phyloP scores from a whole-genome alignment of 139 green algal species.

The Micractinium conductrix region DNA sequence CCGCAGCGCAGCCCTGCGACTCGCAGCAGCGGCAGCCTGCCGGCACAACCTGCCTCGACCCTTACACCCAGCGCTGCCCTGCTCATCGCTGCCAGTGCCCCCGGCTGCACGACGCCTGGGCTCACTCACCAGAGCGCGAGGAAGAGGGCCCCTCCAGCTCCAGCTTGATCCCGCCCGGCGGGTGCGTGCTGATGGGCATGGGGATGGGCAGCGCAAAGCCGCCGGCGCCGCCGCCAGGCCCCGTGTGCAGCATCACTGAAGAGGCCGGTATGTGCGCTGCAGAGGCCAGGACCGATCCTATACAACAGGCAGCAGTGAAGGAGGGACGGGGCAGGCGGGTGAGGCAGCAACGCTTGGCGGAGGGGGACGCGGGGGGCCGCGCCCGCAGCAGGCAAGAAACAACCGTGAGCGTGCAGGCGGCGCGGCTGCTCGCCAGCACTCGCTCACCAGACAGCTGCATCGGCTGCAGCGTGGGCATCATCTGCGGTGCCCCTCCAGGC shows the following conservation, averaged over 20 bases:
- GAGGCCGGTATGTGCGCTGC: background rate
- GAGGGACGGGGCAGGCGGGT: no score
- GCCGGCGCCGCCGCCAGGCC: background rate
- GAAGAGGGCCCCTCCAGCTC: slow-evolving; percentile 28
- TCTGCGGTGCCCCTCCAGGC: background rate
- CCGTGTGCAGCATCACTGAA: background rate
- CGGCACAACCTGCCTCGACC: background rate
- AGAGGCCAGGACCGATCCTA: background rate
- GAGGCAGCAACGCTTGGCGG: background rate
- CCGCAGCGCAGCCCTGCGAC: background rate
- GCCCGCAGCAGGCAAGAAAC: no score
- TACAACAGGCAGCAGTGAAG: no score
- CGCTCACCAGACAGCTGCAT: background rate
- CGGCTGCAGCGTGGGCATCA: slow-evolving; percentile 8
- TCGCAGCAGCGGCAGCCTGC: background rate
- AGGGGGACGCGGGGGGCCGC: no score
- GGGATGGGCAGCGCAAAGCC: background rate
- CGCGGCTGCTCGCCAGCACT: no score
- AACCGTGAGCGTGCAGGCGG: no score
- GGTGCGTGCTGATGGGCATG: slow-evolving; percentile 1
- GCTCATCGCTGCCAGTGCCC: no score
- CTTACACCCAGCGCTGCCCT: background rate
- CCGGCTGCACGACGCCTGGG: no score
- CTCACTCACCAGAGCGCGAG: slow-evolving; percentile 24
- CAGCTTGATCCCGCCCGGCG: slow-evolving; percentile 1